Conservation (phyloP, 139 green algal genomes). For the Chlamydomonas urium region DNA sequence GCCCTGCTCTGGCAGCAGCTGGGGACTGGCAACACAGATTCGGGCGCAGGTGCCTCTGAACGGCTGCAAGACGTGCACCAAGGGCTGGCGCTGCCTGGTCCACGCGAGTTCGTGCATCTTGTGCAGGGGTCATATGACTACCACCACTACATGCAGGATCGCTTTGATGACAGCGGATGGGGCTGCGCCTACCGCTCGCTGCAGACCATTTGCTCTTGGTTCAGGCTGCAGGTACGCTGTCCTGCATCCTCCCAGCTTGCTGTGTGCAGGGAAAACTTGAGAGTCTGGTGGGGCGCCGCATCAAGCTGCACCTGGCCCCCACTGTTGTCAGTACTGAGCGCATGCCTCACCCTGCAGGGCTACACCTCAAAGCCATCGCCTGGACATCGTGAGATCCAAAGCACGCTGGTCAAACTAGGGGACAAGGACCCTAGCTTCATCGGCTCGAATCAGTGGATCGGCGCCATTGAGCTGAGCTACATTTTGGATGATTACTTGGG, state of each 20-base stretch:
- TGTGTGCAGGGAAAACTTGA: too few species aligned
- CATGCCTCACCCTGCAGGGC: slow-evolving; percentile 80
- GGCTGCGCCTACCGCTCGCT: slow-evolving; percentile 95
- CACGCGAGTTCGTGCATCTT: slow-evolving; percentile 26
- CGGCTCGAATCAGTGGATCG: slow-evolving; percentile 88
- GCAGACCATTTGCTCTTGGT: slow-evolving; percentile 94
- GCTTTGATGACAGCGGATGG: slow-evolving; percentile 88
- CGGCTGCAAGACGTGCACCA: slow-evolving; percentile 71
- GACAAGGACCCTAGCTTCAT: slow-evolving; percentile 95
- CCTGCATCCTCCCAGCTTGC: too few species aligned
- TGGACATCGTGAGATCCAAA: slow-evolving; percentile 78
- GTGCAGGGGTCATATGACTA: slow-evolving; percentile 88
- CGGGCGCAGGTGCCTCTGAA: background rate
- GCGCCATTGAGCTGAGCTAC: slow-evolving; percentile 88
- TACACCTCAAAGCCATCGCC: slow-evolving; percentile 74
- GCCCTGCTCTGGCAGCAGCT: slow-evolving; percentile 19
- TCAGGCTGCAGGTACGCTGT: slow-evolving; percentile 66
- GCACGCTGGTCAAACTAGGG: slow-evolving; percentile 72
- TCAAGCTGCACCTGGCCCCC: too few species aligned
- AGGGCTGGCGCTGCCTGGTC: slow-evolving; percentile 37
- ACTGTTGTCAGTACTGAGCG: too few species aligned
- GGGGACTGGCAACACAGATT: background rate
- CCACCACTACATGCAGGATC: slow-evolving; percentile 96
- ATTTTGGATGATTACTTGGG: slow-evolving; percentile 83
- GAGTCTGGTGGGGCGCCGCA: too few species aligned